Percentiles rank a stretch among this genome's conserved stretches.
These are phyloP conservation scores for Leccinum fallax DNA, from an alignment of 1,284 basidiomycete species.

Conservation along the genomic window DNA sequence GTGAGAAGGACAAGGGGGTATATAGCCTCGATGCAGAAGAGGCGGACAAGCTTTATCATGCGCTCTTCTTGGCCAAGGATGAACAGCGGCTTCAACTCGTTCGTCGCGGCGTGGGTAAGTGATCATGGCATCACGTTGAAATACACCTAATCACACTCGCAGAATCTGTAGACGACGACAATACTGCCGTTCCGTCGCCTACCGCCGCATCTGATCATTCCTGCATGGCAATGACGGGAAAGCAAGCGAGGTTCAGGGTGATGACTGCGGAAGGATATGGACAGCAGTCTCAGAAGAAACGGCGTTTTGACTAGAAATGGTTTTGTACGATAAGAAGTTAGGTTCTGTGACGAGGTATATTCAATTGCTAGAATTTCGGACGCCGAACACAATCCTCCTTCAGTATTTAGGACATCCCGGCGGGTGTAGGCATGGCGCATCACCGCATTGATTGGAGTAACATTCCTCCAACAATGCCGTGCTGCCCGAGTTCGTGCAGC, in stretches of 20 bases:
- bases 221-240: background rate
- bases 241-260: background rate
- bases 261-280: background rate
- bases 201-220: background rate
- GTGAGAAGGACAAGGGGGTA: conserved; percentile 4
- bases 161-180: background rate
- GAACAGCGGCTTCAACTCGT: too few relatives aligned
- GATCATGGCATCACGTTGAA: background rate
- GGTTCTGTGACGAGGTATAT: too few relatives aligned
- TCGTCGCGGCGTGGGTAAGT: too few relatives aligned
- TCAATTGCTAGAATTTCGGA: conserved; percentile 55
- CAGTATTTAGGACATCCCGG: too few relatives aligned
- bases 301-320: too few relatives aligned
- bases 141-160: background rate
- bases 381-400: conserved; percentile 54
- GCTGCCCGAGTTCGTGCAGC: too few relatives aligned
- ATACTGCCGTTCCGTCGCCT: background rate
- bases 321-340: too few relatives aligned
- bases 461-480: too few relatives aligned
- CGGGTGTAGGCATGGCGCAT: too few relatives aligned
- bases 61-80: too few relatives aligned
- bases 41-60: background rate
- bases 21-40: background rate
- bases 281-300: background rate
- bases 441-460: too few relatives aligned